A percentile compares a stretch with the other conserved stretches of the same genome.
Evolutionary conservation across 2,329 filamentous ascomycete genomes (phyloP).

Genomic region (Fusarium pseudocircinatum): DNA sequence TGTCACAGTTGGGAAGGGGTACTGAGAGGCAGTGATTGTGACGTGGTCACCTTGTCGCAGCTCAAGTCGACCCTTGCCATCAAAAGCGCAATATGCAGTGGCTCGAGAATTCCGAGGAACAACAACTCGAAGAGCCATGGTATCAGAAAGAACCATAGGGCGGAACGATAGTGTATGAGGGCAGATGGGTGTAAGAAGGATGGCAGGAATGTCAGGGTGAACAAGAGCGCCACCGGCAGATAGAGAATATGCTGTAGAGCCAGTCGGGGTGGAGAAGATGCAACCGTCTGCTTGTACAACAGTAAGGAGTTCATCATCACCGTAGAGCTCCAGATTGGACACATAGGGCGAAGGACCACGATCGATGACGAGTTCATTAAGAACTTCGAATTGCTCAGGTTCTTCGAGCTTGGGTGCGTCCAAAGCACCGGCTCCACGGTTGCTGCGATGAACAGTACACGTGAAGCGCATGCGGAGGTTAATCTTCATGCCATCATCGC

Average conservation of each 20-base stretch:
- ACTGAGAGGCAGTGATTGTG: constrained; percentile 94
- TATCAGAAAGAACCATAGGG: constrained; percentile 97
- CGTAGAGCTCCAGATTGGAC: constrained; percentile 95
- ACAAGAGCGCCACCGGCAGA: constrained; percentile 95
- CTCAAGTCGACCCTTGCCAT: constrained; percentile 95
- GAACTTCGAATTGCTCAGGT: constrained; percentile 95
- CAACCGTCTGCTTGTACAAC: constrained; percentile 97
- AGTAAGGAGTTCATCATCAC: constrained; percentile 92
- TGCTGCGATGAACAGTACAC: constrained; percentile 90
- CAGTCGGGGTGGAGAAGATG: constrained; percentile 97
- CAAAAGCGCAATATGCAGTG: constrained; percentile 96
- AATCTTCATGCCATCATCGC: constrained; percentile 93
- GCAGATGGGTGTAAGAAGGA: constrained; percentile 96
- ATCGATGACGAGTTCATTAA: constrained; percentile 98
- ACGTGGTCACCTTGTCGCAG: constrained; percentile 94
- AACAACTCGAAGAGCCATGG: constrained; percentile 87
- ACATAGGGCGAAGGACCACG: constrained; percentile 96
- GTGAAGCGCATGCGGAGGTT: constrained; percentile 99
- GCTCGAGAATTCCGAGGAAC: constrained; percentile 87
- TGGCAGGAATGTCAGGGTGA: constrained; percentile 95
- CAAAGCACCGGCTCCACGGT: constrained; percentile 45
- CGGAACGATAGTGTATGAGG: constrained; percentile 97
- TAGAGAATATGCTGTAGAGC: constrained; percentile 93
- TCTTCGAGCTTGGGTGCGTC: constrained; percentile 77
- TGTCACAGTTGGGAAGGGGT: constrained; percentile 96